These are phyloP conservation scores for Henckelia pumila DNA, from an alignment of 257 asterid genomes.

Conservation along the genomic window DNA sequence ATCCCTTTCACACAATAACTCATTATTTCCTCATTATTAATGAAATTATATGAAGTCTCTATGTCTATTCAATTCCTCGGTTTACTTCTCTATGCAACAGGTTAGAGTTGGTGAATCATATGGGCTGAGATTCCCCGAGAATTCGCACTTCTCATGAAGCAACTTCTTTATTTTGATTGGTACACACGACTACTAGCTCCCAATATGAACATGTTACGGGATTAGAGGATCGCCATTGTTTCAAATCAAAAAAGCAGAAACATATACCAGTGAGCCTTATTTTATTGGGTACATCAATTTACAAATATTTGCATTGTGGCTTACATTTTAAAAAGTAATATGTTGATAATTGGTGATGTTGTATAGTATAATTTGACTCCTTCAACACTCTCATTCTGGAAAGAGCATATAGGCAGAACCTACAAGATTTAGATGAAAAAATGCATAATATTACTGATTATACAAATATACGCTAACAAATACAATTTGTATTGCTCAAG, in stretches of 20 bases:
- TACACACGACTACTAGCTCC: constrained; percentile 93
- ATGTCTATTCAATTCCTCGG: too few relatives aligned
- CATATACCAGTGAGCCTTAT: constrained; percentile 32
- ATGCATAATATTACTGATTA: too few relatives aligned
- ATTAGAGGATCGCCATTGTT: constrained; percentile 76
- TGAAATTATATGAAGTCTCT: background rate
- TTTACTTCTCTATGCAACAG: constrained; percentile 30
- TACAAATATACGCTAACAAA: too few relatives aligned
- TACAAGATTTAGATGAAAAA: background rate
- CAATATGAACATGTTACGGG: constrained; percentile 88
- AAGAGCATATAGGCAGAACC: background rate
- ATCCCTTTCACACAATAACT: too few relatives aligned
- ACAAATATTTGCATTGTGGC: too few relatives aligned
- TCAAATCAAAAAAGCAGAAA: constrained; percentile 46
- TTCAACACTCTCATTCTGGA: too few relatives aligned
- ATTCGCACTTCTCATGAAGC: constrained; percentile 95
- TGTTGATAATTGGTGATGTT: too few relatives aligned
- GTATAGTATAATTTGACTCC: too few relatives aligned
- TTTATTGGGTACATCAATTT: background rate
- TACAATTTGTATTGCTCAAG: too few relatives aligned
- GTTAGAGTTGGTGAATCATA: constrained; percentile 94
- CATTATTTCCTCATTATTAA: background rate
- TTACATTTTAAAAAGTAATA: too few relatives aligned
- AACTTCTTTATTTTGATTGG: constrained; percentile 91
- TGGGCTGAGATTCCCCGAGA: constrained; percentile 95